phyloP scores from a whole-genome alignment of 2,329 filamentous ascomycete genomes.

The Aspergillus niger region DNA sequence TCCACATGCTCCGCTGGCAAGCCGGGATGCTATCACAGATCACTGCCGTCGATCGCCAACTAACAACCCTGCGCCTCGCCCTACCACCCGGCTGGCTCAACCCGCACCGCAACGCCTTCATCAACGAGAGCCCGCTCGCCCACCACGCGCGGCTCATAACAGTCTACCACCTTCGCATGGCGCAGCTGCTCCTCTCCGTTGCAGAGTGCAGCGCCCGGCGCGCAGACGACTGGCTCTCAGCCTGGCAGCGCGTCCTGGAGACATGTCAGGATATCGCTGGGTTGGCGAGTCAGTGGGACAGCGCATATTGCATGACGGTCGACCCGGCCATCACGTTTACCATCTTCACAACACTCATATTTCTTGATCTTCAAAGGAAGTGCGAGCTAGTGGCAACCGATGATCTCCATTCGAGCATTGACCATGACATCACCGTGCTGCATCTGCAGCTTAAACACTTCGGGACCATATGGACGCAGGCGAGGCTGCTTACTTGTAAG shows the following conservation, averaged over 20 bases:
- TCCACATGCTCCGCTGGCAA: background rate
- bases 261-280: constrained; percentile 34
- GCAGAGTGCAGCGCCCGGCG: constrained; percentile 24
- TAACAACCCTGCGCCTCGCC: constrained; percentile 22
- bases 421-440: constrained; percentile 21
- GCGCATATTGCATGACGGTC: constrained; percentile 30
- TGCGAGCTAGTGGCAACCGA: background rate
- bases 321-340: constrained; percentile 41
- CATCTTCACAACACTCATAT: constrained; percentile 31
- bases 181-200: background rate
- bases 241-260: constrained; percentile 35
- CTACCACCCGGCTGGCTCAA: constrained; percentile 36
- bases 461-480: constrained; percentile 24
- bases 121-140: constrained; percentile 28
- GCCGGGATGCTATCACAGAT: background rate
- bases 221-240: constrained; percentile 26
- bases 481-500: background rate
- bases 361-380: constrained; percentile 32
- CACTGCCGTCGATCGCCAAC: constrained; percentile 1
- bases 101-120: constrained; percentile 32
- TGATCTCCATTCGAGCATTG: background rate
- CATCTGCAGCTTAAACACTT: constrained; percentile 28
- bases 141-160: constrained; percentile 19
- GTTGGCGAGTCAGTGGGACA: constrained; percentile 37
- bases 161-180: background rate